phyloP scores from a whole-genome alignment of 148 eudicot genomes.

The Heliosperma pusillum region DNA sequence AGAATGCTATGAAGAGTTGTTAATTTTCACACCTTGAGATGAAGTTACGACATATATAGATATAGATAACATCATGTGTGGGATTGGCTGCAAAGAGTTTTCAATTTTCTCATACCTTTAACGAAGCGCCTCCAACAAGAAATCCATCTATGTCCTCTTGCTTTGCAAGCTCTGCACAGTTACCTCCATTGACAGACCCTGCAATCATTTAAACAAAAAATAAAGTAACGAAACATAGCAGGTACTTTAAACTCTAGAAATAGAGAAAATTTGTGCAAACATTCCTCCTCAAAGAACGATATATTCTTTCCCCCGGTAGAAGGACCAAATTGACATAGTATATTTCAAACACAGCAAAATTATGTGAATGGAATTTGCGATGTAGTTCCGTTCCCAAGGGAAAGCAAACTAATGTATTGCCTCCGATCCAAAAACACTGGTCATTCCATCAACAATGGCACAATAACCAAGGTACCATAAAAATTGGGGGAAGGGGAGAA shows the following conservation, averaged over 20 bases:
- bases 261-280: neutral
- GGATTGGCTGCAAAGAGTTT: neutral
- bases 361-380: neutral
- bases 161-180: slow-evolving; percentile 92
- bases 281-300: neutral
- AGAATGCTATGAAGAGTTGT: neutral
- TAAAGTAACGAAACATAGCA: neutral
- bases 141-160: slow-evolving; percentile 97
- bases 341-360: neutral
- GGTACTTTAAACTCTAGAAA: neutral
- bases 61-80: neutral
- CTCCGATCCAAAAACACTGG: too few relatives aligned
- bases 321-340: neutral
- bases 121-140: slow-evolving; percentile 98
- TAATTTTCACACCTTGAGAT: neutral
- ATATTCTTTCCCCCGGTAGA: neutral
- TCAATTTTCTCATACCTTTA: slow-evolving; percentile 53
- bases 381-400: neutral
- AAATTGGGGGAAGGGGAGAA: too few relatives aligned
- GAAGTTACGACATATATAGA: neutral
- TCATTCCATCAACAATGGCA: too few relatives aligned
- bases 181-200: slow-evolving; percentile 98
- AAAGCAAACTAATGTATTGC: too few relatives aligned
- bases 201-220: slow-evolving; percentile 15
- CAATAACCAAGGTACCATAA: too few relatives aligned